Base-by-base conservation (phyloP, 2,329 filamentous ascomycete species). In the Colletotrichum graminicola region DNA sequence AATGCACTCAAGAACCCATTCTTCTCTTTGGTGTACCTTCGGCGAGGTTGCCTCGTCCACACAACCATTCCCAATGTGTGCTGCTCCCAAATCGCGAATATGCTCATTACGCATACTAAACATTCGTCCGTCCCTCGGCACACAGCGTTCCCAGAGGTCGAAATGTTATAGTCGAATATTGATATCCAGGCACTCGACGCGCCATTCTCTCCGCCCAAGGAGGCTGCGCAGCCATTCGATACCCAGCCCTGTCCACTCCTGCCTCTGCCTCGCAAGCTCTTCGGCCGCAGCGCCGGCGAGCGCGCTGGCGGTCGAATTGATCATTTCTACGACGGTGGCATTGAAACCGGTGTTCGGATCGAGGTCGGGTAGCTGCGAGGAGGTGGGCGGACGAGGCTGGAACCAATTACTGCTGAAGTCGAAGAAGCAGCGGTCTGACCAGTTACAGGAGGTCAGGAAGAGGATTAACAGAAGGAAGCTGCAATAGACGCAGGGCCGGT, bases 401-500 rank as follows among this genome's bases (percentile, higher is more conserved):
- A 98, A 98, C 95, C 95, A 98, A 84, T 97, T 94, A 77, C 91
- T 93, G 79, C 86, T 88, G 77, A 98, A 93, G 84, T 98, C 95
- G 86, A 98, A 96, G 84, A 98, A 96, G 80, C 93, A 96, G 65
- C 91, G 90, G 80, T 95, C 93, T 75, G 92, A 93, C 93, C 93
- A 96, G 87, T 95, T 92, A 82, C 93, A 96, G 34, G 92, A 94
- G 34, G 94, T 97, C 75, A 95, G 89, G 85, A 98, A 97, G 76
- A 99, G 94, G 76, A 98, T 94, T 75, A 97, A 89, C 60, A 99
- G 93, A 65, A 99, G 92, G 73, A 98, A 91, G 73, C 94, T 97
- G 89, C 96, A 99, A 88, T 99, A 99, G 76, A 97, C 92, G 85
- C 96, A 99, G 65, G 96, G 96, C 66, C 95, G 92, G 84, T 98